phyloP scores from a whole-genome alignment of 208 protist genomes.

The Strigomonas galati region DNA sequence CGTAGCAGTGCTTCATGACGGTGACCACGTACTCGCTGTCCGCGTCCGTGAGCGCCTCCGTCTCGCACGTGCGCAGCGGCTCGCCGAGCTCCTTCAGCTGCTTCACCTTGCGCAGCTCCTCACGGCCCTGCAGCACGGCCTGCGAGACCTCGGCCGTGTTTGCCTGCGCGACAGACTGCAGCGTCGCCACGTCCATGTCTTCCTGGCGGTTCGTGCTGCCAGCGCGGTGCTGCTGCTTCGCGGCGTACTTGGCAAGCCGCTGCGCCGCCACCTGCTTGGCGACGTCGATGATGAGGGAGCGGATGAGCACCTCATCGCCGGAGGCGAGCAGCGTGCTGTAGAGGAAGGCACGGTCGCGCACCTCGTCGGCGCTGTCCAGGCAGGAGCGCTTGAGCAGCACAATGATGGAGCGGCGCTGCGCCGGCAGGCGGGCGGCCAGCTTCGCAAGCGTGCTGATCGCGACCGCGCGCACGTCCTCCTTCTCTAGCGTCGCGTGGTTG shows the following conservation, averaged over 20 bases:
- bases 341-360: constrained; percentile 96
- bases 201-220: not conserved
- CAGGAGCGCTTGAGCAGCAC: constrained; percentile 90
- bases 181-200: constrained; percentile 1
- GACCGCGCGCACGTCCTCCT: constrained; percentile 90
- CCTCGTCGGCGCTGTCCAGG: constrained; percentile 97
- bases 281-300: constrained; percentile 66
- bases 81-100: constrained; percentile 76
- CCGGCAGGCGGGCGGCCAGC: constrained; percentile 90
- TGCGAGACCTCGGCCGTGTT: constrained; percentile 3
- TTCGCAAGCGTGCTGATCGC: constrained; percentile 97
- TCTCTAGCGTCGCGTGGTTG: constrained; percentile 96
- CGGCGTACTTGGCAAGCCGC: constrained; percentile 21
- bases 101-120: constrained; percentile 57
- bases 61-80: constrained; percentile 48
- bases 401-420: constrained; percentile 86
- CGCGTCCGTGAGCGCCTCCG: constrained; percentile 89
- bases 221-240: constrained; percentile 16
- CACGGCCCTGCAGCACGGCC: constrained; percentile 59
- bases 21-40: constrained; percentile 97
- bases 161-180: not conserved
- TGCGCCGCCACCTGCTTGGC: constrained; percentile 44
- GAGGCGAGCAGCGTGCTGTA: constrained; percentile 88
- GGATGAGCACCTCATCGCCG: constrained; percentile 66
- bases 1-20: constrained; percentile 95